phyloP scores from a whole-genome alignment of 2,329 filamentous ascomycete species.

The Bipolaris zeicola region DNA sequence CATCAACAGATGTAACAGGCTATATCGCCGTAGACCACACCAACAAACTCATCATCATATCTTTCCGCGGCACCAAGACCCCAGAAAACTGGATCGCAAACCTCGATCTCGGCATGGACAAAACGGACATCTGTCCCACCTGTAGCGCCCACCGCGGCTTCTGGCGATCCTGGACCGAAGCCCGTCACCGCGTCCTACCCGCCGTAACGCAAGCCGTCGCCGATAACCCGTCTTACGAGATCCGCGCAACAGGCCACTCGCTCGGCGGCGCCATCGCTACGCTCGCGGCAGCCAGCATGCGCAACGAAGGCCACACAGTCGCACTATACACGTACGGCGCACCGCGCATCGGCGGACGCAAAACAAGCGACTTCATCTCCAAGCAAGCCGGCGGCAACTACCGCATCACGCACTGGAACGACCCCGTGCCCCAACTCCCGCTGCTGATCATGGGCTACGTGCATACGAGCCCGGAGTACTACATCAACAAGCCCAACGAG shows the following conservation, averaged over 20 bases:
- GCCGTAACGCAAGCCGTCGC: conserved; percentile 53
- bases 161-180: conserved; percentile 62
- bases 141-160: conserved; percentile 67
- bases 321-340: conserved; percentile 66
- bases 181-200: conserved; percentile 51
- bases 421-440: conserved; percentile 71
- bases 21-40: conserved; percentile 54
- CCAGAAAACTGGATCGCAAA: conserved; percentile 68
- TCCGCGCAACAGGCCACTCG: conserved; percentile 70
- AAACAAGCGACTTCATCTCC: conserved; percentile 63
- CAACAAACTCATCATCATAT: conserved; percentile 60
- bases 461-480: conserved; percentile 74
- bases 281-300: conserved; percentile 61
- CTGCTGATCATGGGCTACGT: conserved; percentile 65
- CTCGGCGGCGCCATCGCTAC: conserved; percentile 70
- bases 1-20: conserved; percentile 52
- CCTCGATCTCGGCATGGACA: conserved; percentile 50
- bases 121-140: conserved; percentile 51
- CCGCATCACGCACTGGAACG: conserved; percentile 70
- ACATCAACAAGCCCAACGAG: conserved; percentile 37
- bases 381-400: conserved; percentile 60
- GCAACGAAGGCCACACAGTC: conserved; percentile 29
- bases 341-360: conserved; percentile 68
- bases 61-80: conserved; percentile 64
- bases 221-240: conserved; percentile 58